phyloP scores from a whole-genome alignment of 306 rosid species.

The Glycyrrhiza uralensis region DNA sequence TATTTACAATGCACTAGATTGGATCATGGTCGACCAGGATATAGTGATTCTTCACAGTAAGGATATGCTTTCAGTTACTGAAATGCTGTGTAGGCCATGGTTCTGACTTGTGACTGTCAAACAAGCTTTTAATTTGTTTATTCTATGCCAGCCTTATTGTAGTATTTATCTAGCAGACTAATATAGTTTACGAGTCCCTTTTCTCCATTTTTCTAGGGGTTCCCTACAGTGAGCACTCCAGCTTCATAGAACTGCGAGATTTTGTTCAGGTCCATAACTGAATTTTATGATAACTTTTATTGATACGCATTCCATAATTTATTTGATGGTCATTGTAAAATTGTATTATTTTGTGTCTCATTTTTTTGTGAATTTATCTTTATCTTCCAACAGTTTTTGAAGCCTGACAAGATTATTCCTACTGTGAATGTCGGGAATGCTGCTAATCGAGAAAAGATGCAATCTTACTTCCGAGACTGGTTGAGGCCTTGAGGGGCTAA shows the following conservation, averaged over 20 bases:
- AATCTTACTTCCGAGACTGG: constrained; percentile 51
- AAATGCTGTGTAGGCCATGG: constrained; percentile 15
- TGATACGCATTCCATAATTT: not conserved
- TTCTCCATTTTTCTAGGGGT: constrained; percentile 40
- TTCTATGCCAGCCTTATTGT: not conserved
- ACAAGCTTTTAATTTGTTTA: not conserved
- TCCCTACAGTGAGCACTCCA: constrained; percentile 66
- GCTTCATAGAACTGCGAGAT: constrained; percentile 51
- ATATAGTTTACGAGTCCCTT: constrained; percentile 3
- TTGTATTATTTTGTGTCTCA: not conserved
- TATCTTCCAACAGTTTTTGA: constrained; percentile 37
- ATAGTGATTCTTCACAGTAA: not conserved
- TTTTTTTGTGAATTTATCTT: constrained; percentile 8
- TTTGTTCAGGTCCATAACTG: constrained; percentile 48
- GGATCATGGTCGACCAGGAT: too few species aligned
- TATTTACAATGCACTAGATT: too few species aligned
- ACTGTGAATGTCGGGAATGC: constrained; percentile 48
- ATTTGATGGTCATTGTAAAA: not conserved
- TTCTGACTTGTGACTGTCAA: not conserved
- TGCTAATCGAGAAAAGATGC: constrained; percentile 55
- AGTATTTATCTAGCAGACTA: not conserved
- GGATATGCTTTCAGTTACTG: not conserved
- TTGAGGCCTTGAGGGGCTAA: constrained; percentile 41
- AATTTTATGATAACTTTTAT: not conserved
- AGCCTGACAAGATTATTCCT: constrained; percentile 54